Evolutionary conservation across 352 stramenopile species (phyloP).

Genomic region (Phytophthora brassicae): DNA sequence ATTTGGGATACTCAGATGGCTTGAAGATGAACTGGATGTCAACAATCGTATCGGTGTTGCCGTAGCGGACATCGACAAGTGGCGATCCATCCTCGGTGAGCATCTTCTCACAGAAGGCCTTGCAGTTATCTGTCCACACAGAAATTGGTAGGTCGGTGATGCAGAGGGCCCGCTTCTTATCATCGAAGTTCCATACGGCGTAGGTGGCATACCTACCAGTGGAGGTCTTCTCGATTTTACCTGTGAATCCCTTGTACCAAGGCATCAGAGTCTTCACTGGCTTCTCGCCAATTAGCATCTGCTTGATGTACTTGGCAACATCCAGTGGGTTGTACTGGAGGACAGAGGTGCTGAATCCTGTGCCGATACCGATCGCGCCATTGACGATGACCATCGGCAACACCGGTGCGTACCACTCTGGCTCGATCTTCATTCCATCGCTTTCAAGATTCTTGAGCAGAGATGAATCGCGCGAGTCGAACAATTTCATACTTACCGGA

Average conservation of each 20-base stretch:
- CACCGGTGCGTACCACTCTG: background rate
- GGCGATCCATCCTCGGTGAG: background rate
- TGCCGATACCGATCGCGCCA: constrained; percentile 2
- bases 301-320: background rate
- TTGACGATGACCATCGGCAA: constrained; percentile 4
- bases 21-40: constrained; percentile 6
- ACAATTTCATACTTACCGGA: background rate
- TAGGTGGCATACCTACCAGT: background rate
- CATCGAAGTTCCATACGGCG: background rate
- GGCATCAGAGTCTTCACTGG: background rate
- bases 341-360: background rate
- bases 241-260: constrained; percentile 1
- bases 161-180: background rate
- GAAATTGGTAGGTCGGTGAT: background rate
- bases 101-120: background rate
- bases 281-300: background rate
- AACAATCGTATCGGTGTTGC: constrained; percentile 3
- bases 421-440: background rate
- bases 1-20: background rate
- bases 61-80: background rate
- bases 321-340: constrained; percentile 6
- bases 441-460: background rate
- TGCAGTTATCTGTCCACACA: constrained; percentile 7
- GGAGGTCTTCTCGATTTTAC: background rate
- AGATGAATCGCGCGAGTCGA: background rate